Evolutionary conservation across 306 rosid genomes (phyloP).

Genomic region (Cucurbita argyrosperma): DNA sequence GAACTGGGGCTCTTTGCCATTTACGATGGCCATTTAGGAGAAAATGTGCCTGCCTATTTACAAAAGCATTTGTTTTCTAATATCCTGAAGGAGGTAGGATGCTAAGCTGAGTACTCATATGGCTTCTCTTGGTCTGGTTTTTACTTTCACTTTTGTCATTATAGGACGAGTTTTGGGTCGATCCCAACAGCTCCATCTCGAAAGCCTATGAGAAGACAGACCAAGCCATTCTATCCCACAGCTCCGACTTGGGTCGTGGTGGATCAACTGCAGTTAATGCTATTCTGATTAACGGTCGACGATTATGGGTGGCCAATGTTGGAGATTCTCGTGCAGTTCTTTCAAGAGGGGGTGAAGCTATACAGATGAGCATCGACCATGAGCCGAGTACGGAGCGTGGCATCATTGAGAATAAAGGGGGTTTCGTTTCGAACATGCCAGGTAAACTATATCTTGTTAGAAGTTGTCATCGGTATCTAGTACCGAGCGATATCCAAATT

Average conservation of each 20-base stretch:
- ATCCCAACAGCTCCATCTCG: conserved; percentile 52
- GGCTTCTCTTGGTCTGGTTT: not conserved
- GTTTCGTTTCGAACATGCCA: conserved; percentile 97
- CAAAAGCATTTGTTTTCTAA: conserved; percentile 75
- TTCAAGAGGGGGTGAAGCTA: conserved; percentile 62
- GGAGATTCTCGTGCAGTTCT: conserved; percentile 96
- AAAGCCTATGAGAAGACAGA: conserved; percentile 87
- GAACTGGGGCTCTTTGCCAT: conserved; percentile 88
- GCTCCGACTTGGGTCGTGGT: conserved; percentile 89
- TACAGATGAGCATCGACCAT: conserved; percentile 73
- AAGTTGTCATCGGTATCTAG: not conserved
- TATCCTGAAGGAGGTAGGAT: conserved; percentile 63
- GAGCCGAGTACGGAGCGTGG: conserved; percentile 77
- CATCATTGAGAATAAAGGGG: conserved; percentile 75
- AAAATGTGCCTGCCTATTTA: conserved; percentile 70
- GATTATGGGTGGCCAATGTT: conserved; percentile 67
- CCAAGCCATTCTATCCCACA: conserved; percentile 72
- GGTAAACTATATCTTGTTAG: conserved; percentile 24
- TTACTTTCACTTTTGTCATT: conserved; percentile 3
- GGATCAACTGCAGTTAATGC: conserved; percentile 97
- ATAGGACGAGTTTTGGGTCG: conserved; percentile 82
- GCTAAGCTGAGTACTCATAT: not conserved
- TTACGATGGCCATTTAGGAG: conserved; percentile 87
- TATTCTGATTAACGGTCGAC: conserved; percentile 53
- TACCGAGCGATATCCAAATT: not conserved